Evolutionary conservation across 306 rosid species (phyloP).

Genomic region (Mimosa pudica): DNA sequence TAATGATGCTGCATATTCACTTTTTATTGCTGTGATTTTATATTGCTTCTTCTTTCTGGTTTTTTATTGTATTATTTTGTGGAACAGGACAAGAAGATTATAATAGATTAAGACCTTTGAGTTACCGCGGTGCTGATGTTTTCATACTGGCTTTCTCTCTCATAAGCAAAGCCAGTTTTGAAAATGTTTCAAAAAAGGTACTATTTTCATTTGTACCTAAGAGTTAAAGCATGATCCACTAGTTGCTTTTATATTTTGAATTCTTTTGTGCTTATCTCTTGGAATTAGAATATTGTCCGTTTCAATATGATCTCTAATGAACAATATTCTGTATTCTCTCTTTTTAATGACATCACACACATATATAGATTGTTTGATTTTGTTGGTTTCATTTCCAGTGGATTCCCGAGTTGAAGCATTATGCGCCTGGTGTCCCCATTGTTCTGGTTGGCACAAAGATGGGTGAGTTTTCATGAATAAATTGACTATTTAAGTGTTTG

Average conservation of each 20-base stretch:
- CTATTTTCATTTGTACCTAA: neutral
- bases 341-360: neutral
- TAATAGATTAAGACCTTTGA: constrained; percentile 68
- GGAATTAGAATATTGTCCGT: neutral
- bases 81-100: constrained; percentile 71
- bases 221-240: constrained; percentile 2
- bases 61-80: constrained; percentile 45
- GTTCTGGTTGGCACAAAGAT: constrained; percentile 95
- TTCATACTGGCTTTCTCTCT: constrained; percentile 73
- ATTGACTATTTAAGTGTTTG: constrained; percentile 12
- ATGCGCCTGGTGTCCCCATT: constrained; percentile 99
- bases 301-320: constrained; percentile 4
- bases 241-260: neutral
- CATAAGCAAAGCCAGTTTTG: constrained; percentile 74
- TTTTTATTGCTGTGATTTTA: constrained; percentile 9
- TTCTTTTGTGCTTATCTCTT: neutral
- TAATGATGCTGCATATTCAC: constrained; percentile 41
- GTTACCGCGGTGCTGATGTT: constrained; percentile 77
- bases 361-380: constrained; percentile 12
- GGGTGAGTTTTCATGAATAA: constrained; percentile 52
- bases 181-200: constrained; percentile 77
- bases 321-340: neutral
- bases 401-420: constrained; percentile 99
- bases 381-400: constrained; percentile 67
- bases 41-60: constrained; percentile 21